Base-by-base conservation (phyloP, 2,329 filamentous ascomycete genomes). In the Dendryphion nanum region DNA sequence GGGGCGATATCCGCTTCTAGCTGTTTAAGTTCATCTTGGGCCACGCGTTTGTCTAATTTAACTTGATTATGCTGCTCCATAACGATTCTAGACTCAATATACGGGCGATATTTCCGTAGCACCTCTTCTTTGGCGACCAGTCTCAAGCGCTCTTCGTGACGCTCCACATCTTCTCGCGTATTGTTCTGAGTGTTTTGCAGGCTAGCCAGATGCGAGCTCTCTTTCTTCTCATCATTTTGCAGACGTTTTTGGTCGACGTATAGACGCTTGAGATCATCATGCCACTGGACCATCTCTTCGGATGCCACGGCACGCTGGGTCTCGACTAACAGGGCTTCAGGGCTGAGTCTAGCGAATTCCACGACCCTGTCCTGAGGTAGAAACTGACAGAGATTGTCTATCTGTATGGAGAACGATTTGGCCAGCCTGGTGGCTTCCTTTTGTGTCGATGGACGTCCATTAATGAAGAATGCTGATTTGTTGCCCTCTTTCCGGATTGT, bases 361-460 rank as follows among this genome's bases (percentile, higher is more conserved):
- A 89, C 88, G 2, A 98, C 93, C 51, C 90, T 86, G 61, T 98
- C 93, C 64, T 98, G 93, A 0, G 93, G 93, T 30, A 98, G 71
- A 55, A 98, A 98, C 62, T 98, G 93, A 63, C 93, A 98, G 2
- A 98, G 75, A 53, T 98, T 98, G 71, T 98, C 93, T 48, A 97
- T 88, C 65, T 98, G 93, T 35, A 98, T 97, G 33, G 85, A 85
- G 55, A 95, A 82, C 7, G 75, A 76, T 42, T 74, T 78, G 44
- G 84, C 85, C 33, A 95, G 70, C 7, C 74, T 68, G 51, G 85
- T 75, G 5, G 97, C 76, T 3, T 74, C 74, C 54, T 83, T 85
- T 45, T 82, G 78, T 1, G 64, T 64, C 7, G 75, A 74, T 4
- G 74, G 75, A 46, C 74, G 78, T 28, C 82, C 83, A 59, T 96